These are phyloP conservation scores for Inga leiocalycina DNA, from an alignment of 306 rosid species.

Conservation along the genomic window DNA sequence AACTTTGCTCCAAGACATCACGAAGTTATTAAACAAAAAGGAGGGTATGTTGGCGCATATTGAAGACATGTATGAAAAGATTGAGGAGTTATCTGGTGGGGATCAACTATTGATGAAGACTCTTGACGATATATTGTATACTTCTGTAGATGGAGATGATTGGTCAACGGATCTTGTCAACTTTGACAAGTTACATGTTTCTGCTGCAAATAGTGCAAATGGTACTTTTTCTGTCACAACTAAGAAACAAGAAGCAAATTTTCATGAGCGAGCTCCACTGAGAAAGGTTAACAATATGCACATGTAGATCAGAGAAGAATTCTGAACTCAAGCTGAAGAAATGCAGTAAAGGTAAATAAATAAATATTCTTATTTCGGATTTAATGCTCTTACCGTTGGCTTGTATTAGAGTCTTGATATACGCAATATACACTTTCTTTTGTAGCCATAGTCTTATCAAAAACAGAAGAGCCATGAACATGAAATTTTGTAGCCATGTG, in stretches of 20 bases:
- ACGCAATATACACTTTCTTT: background rate
- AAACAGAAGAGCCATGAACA: background rate
- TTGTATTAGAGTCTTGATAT: background rate
- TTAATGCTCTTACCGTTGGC: slow-evolving; percentile 15
- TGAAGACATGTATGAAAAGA: slow-evolving; percentile 34
- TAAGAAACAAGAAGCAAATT: slow-evolving; percentile 44
- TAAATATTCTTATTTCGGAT: background rate
- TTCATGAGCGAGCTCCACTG: slow-evolving; percentile 55
- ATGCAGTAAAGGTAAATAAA: slow-evolving; percentile 35
- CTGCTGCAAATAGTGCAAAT: slow-evolving; percentile 40
- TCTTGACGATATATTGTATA: slow-evolving; percentile 40
- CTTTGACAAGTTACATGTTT: slow-evolving; percentile 35
- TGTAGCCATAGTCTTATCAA: background rate
- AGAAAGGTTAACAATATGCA: slow-evolving; percentile 55
- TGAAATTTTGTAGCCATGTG: no score
- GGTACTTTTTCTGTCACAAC: slow-evolving; percentile 32
- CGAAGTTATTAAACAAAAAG: slow-evolving; percentile 45
- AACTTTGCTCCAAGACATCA: slow-evolving; percentile 45
- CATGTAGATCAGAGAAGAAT: slow-evolving; percentile 29
- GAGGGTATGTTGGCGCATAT: slow-evolving; percentile 43
- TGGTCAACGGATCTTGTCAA: slow-evolving; percentile 30
- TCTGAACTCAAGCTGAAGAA: slow-evolving; percentile 25
- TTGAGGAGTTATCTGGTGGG: slow-evolving; percentile 47
- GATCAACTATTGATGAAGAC: slow-evolving; percentile 49
- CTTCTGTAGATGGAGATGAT: slow-evolving; percentile 40